Evolutionary conservation across 805 yeast genomes (phyloP), one percentile per base, ranked within the genome.

Genomic region (Saccharomycopsis amapae): DNA sequence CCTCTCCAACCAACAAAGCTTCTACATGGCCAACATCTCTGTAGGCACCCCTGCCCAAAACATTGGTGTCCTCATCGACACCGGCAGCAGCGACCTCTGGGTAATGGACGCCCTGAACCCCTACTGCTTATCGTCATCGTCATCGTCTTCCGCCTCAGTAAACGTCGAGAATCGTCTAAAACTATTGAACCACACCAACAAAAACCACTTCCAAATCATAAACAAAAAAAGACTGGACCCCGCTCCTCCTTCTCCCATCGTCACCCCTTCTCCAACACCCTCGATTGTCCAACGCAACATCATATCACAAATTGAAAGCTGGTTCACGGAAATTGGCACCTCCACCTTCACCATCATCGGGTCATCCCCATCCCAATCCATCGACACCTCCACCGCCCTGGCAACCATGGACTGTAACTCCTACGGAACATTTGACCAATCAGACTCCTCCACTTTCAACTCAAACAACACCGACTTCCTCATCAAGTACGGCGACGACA

Each of bases 41-140:
- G 58, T 83, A 18, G 90, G 93, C 3, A 73, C 85, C 0, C 72
- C 79, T 1, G 56, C 66, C 1, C 81, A 81, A 55, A 59, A 64
- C n/a, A 65, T 81, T 4, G 66, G 66, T 7, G 76, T 81, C 7
- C 59, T 79, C 32, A 58, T 83, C n/a, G 93, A 83, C 56, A 83
- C 89, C 1, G 93, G 90, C 2, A 81, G 88, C 0, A 72, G 85
- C 0, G 90, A 83, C 58, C 62, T 84, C 19, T 81, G 86, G 85
- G 75, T 81, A 19, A 67, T 74, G 49, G 65, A 69, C 23, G 58
- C 71, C 1, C 55, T 62, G 35, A 78, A 76, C 55, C 72, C 80
- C 2, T 71, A 66, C 46, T 73, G 79, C 55, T 38, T 55, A 2
- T 48, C 58, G 3, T 49, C 48, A 5, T 46, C 49, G 13, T 40